A percentile compares a stretch with the other conserved stretches of the same genome.
These are phyloP conservation scores for Ambrosia hybrid DNA, from an alignment of 140 eudicot species.

Conservation along the genomic window DNA sequence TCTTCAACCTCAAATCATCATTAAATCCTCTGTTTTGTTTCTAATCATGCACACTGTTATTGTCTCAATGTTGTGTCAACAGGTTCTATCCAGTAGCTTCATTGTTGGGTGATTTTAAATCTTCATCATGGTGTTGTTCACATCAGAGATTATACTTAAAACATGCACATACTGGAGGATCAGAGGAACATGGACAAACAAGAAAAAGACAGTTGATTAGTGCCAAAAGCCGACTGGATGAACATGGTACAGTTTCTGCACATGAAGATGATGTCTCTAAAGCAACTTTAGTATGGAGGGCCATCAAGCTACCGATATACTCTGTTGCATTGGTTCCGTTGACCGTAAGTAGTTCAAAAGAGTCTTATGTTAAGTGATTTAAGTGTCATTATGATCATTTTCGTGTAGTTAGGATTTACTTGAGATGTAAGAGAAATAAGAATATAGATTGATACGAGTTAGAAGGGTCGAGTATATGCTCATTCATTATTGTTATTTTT, in stretches of 20 bases:
- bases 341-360: constrained; percentile 49
- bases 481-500: too few species aligned
- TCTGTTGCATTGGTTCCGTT: constrained; percentile 79
- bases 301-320: constrained; percentile 77
- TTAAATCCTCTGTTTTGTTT: not conserved
- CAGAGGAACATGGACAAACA: constrained; percentile 3
- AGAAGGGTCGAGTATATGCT: too few species aligned
- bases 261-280: constrained; percentile 43
- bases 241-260: constrained; percentile 11
- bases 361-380: too few species aligned
- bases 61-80: too few species aligned
- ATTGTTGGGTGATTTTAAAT: constrained; percentile 30
- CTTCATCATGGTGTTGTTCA: constrained; percentile 27
- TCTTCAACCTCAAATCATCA: not conserved
- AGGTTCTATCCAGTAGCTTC: constrained; percentile 38
- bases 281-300: constrained; percentile 83
- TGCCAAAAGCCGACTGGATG: constrained; percentile 30
- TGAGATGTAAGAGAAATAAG: too few species aligned
- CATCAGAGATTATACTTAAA: constrained; percentile 12
- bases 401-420: too few species aligned
- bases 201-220: constrained; percentile 5
- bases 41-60: not conserved
- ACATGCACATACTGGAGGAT: constrained; percentile 4
- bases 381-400: too few species aligned
- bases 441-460: too few species aligned